Conservation (phyloP, 768 basidiomycete genomes). For the Coprinopsis cinerea region DNA sequence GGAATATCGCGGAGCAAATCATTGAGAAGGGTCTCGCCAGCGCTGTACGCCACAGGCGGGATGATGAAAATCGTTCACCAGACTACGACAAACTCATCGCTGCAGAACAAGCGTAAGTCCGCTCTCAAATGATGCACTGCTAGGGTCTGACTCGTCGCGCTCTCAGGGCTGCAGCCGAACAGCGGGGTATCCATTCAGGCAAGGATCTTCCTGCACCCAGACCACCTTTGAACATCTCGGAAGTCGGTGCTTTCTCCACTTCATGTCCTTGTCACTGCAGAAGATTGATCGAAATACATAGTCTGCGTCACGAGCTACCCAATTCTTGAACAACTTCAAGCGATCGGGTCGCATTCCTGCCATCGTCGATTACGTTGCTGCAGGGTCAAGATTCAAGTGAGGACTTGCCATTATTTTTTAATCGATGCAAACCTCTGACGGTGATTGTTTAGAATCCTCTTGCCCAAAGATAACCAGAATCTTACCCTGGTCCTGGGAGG, state of each 20-base stretch:
- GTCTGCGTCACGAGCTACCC: slow-evolving; percentile 69
- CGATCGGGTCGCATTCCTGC: slow-evolving; percentile 78
- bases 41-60: slow-evolving; percentile 86
- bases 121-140: background rate
- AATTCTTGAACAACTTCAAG: slow-evolving; percentile 90
- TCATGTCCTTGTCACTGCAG: background rate
- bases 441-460: slow-evolving; percentile 49
- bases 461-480: slow-evolving; percentile 90
- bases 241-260: slow-evolving; percentile 51
- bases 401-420: slow-evolving; percentile 14
- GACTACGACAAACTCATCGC: slow-evolving; percentile 96
- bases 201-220: slow-evolving; percentile 81
- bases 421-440: background rate
- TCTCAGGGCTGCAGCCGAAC: slow-evolving; percentile 67
- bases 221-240: slow-evolving; percentile 86
- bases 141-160: background rate
- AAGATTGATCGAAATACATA: slow-evolving; percentile 21
- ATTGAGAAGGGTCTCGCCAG: slow-evolving; percentile 91
- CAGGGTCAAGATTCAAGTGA: slow-evolving; percentile 94
- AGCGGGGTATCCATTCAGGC: slow-evolving; percentile 84
- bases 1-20: slow-evolving; percentile 88
- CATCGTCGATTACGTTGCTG: slow-evolving; percentile 88
- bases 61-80: slow-evolving; percentile 93
- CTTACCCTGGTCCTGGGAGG: slow-evolving; percentile 89
- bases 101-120: slow-evolving; percentile 82